Evolutionary conservation across 257 asterid species (phyloP), one percentile per base, ranked within the genome.

Genomic region (Solanum arcanum): DNA sequence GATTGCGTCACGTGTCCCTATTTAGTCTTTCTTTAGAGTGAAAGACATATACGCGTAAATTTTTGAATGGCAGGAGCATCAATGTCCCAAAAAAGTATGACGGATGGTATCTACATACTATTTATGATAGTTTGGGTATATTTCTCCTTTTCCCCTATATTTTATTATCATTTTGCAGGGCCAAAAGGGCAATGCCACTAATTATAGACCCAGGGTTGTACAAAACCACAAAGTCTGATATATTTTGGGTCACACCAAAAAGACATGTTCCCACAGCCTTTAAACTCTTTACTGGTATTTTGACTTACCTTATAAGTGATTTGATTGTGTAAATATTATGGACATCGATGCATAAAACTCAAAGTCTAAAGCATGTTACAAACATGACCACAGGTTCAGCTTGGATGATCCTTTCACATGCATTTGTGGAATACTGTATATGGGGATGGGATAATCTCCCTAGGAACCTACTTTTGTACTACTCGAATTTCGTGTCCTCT

Each of bases 391-490:
- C 94, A 97, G 99, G 99, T 86, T 96, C 99, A 12, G 99, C 99
- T 44, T 97, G 99, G 99, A 95, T 91, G 97, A 87, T 97, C 86
- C 90, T 95, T 72, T 95, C 99, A 2, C 97, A 96, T 3, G 92
- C 95, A 16, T 96, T 96, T 59, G 94, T 95, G 13, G 98, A 97
- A 89, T 95, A 96, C 92, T 89, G 93, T 91, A 90, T 97, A 47
- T 94, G 98, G 99, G 99, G 99, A 47, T 97, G 98, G 97, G 99
- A 97, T 52, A 97, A 96, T 90, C 98, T 96, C 46, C 99, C 99
- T 2, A 90, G 99, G 90, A 95, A 94, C 56, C 93, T 97, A 7
- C 98, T 97, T 86, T 94, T 97, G 94, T 96, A 97, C 83, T 96
- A 97, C 90, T n/a, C 99, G 2, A 97, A 97, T 88, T 97, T 97